These are phyloP conservation scores for Phytophthora podocarpi DNA, from an alignment of 352 stramenopile species.

Conservation along the genomic window DNA sequence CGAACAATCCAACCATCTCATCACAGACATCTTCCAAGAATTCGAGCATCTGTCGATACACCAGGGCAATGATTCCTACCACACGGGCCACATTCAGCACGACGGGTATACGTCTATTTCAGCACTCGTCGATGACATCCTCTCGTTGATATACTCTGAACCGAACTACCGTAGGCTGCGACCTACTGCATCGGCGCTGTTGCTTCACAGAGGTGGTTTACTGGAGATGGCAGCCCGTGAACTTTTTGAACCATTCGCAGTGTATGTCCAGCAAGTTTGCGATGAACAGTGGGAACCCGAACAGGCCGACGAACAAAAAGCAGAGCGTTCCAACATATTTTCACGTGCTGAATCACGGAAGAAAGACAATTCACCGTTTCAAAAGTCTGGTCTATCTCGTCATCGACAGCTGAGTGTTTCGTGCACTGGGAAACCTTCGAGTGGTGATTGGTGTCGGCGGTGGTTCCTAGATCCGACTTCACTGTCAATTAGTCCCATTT, in stretches of 20 bases:
- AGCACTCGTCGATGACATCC: constrained; percentile 6
- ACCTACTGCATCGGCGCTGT: neutral
- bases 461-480: constrained; percentile 11
- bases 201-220: neutral
- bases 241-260: neutral
- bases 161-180: constrained; percentile 7
- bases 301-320: neutral
- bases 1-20: constrained; percentile 1
- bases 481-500: neutral
- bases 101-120: neutral
- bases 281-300: neutral
- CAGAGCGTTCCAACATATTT: neutral
- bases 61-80: no score
- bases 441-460: neutral
- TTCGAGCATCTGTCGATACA: neutral
- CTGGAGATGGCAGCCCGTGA: neutral
- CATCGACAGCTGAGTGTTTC: neutral
- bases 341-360: neutral
- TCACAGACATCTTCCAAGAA: neutral
- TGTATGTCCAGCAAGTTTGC: neutral
- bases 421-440: neutral
- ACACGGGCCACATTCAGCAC: neutral
- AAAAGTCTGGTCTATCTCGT: neutral
- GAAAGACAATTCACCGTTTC: neutral
- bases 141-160: constrained; percentile 14